phyloP scores from a whole-genome alignment of 148 eudicot species.

The Agrostemma githago region DNA sequence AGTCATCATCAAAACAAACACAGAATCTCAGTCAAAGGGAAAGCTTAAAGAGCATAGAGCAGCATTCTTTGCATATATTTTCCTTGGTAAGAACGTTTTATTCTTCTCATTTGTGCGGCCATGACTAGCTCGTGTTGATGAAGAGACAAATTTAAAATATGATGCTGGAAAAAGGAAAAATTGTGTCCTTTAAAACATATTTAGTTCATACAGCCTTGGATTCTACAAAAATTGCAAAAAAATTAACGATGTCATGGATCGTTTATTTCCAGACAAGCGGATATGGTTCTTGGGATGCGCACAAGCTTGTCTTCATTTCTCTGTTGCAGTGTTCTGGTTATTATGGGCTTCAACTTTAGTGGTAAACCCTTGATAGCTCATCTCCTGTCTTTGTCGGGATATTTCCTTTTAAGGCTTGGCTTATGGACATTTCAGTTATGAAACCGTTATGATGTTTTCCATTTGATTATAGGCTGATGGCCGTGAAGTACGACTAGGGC shows the following conservation, averaged over 20 bases:
- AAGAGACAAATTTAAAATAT: no score
- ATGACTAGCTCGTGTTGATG: neutral
- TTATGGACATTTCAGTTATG: neutral
- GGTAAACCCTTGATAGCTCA: conserved; percentile 37
- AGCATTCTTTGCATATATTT: conserved; percentile 41
- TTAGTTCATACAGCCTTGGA: neutral
- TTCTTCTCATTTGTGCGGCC: neutral
- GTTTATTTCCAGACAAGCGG: conserved; percentile 50
- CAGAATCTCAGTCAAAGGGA: conserved; percentile 46
- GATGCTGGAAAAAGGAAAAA: no score
- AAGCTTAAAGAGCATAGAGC: conserved; percentile 45
- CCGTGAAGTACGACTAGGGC: conserved; percentile 71
- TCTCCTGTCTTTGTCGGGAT: neutral
- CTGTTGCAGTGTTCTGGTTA: conserved; percentile 74
- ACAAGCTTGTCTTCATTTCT: conserved; percentile 76
- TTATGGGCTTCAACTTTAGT: conserved; percentile 85
- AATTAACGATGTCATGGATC: neutral
- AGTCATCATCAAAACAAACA: conserved; percentile 38
- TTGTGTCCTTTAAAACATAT: neutral
- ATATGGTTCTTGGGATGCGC: conserved; percentile 71
- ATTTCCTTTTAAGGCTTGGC: neutral
- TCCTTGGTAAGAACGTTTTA: conserved; percentile 41
- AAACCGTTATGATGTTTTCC: conserved; percentile 3
- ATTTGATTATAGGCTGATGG: conserved; percentile 77
- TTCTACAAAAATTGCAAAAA: neutral